A percentile compares a stretch with the other conserved stretches of the same genome.
phyloP scores from a whole-genome alignment of 805 yeast genomes.

The Sugiyamaella boreocaroliniensis region DNA sequence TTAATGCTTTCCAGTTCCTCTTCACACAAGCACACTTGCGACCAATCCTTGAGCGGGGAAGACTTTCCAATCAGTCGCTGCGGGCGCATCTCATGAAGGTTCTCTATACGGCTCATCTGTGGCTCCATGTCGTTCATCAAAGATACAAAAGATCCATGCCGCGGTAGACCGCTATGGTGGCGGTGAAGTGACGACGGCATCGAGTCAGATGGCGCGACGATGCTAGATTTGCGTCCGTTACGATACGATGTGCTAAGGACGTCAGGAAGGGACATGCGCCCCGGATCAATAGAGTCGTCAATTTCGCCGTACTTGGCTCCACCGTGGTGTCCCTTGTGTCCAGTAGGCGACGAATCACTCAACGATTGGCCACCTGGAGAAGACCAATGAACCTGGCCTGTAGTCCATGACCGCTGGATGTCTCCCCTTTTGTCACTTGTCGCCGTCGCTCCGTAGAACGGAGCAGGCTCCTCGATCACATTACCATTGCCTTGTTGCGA shows the following conservation, averaged over 20 bases:
- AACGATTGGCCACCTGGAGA: not conserved
- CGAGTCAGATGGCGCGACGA: not conserved
- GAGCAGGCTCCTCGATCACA: not conserved
- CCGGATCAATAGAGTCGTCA: not conserved
- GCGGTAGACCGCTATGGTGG: not conserved
- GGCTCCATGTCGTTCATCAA: slow-evolving; percentile 2
- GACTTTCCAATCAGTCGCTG: slow-evolving; percentile 41
- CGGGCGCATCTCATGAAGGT: slow-evolving; percentile 42
- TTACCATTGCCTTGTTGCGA: not conserved
- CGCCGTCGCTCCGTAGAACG: not conserved
- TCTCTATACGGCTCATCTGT: slow-evolving; percentile 16
- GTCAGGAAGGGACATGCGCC: not conserved
- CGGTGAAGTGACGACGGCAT: not conserved
- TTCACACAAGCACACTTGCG: slow-evolving; percentile 19
- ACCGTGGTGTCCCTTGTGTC: not conserved
- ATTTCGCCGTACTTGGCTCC: not conserved
- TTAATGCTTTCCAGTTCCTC: slow-evolving; percentile 21
- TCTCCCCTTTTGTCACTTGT: not conserved
- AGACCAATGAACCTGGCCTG: not conserved
- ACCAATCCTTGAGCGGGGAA: slow-evolving; percentile 40
- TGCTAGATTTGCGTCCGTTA: not conserved
- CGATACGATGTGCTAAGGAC: not conserved
- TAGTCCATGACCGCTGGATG: not conserved
- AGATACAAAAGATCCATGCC: slow-evolving; percentile 6
- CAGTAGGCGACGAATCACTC: not conserved